Evolutionary conservation across 805 yeast genomes (phyloP), one percentile per base, ranked within the genome.

Genomic region (Starmerella geochares): DNA sequence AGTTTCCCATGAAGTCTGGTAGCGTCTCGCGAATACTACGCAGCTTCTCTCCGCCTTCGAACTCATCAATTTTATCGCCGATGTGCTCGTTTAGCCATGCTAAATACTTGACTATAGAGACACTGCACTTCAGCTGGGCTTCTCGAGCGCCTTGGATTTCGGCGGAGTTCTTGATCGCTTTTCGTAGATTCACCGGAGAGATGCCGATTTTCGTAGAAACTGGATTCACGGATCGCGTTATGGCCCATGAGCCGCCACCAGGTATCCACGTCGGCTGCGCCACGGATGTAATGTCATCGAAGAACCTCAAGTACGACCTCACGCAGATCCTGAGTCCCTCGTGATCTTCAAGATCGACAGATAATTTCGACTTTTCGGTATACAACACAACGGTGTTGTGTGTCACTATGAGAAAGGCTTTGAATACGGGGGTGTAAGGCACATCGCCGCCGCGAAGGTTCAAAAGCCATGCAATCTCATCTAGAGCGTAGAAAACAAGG

Each of bases 401-500:
- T 16, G 75, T 67, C 27, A 81, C 70, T 10, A 81, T 64, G 1
- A 77, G 69, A 58, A 80, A 83, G 8, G 88, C 71, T 66, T 79
- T 86, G 63, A 90, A 92, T 1, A 87, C 90, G 0, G 97, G 96
- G 60, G 82, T 81, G 62, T 75, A 90, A 4, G 80, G 81, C 51
- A 90, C 81, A 63, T 90, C 97, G 20, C 74, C 76, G 4, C 88
- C 85, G 55, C 98, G 77, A 49, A 90, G 67, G 62, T 90, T 90
- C 62, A 87, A 75, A 38, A 87, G 67, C 96, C 96, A 88, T 7
- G 95, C 92, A 54, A 87, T 78, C 58, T 88, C 95, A 68, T 88
- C 96, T 43, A 88, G 67, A 1, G 86, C 78, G 23, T 79, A 72
- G 3, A 85, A 70, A 7, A 87, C 67, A 40, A 85, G 68, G 1